These are phyloP conservation scores for Arachnopeziza araneosa DNA, from an alignment of 2,329 filamentous ascomycete species.

Conservation along the genomic window DNA sequence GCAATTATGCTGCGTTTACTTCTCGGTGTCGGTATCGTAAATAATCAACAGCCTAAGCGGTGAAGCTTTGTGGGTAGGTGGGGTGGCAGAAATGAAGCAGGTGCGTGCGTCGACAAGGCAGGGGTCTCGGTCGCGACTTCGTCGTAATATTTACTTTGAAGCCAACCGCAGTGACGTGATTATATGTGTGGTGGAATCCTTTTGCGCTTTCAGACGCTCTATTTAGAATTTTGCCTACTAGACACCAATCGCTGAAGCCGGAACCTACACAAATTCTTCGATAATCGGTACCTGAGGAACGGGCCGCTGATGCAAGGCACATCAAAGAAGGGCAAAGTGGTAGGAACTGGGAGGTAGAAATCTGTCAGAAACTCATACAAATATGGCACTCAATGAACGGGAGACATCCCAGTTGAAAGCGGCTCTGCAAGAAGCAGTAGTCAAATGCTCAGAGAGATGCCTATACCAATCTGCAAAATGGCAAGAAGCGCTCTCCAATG, in stretches of 20 bases:
- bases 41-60: neutral
- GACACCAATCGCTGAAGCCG: neutral
- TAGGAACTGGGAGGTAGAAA: neutral
- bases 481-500: slow-evolving; percentile 40
- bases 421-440: slow-evolving; percentile 76
- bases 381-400: slow-evolving; percentile 42
- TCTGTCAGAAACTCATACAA: neutral
- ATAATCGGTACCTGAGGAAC: slow-evolving; percentile 1
- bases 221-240: no score
- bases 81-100: slow-evolving; percentile 1
- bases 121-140: slow-evolving; percentile 1
- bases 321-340: neutral
- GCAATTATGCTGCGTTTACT: neutral
- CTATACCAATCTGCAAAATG: slow-evolving; percentile 97
- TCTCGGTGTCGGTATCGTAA: neutral
- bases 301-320: neutral
- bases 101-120: neutral
- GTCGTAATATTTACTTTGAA: neutral
- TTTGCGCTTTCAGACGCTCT: neutral
- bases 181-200: no score
- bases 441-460: slow-evolving; percentile 90
- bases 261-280: neutral
- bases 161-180: neutral
- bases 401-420: slow-evolving; percentile 50
- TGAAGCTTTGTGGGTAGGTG: slow-evolving; percentile 5